phyloP scores from a whole-genome alignment of 1,284 basidiomycete species.

The Pseudomicrostroma phylloplanum region DNA sequence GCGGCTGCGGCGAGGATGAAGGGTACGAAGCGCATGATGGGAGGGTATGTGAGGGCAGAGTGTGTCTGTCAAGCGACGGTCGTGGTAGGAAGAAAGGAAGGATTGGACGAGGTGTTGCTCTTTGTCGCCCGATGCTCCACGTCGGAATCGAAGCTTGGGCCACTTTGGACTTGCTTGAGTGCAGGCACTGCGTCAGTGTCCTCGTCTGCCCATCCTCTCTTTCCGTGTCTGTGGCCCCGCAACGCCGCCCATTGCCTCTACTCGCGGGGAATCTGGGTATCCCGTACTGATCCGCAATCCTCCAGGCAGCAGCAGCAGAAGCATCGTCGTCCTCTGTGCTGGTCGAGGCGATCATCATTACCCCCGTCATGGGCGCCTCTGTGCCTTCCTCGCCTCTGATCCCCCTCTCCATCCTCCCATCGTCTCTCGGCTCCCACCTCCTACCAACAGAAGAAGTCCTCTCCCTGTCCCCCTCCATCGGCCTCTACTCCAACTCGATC shows the following conservation, averaged over 20 bases:
- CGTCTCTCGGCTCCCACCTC: slow-evolving; percentile 36
- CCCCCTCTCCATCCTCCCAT: slow-evolving; percentile 36
- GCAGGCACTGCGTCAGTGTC: too few species aligned
- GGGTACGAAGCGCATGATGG: background rate
- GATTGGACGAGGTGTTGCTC: background rate
- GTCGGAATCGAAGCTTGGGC: too few species aligned
- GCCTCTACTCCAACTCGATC: slow-evolving; percentile 58
- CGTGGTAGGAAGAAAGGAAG: background rate
- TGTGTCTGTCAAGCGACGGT: background rate
- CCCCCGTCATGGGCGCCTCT: background rate
- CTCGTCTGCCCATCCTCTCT: too few species aligned
- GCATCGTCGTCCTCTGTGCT: too few species aligned
- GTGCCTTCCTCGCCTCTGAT: background rate
- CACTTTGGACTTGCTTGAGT: too few species aligned
- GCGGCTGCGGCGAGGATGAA: background rate
- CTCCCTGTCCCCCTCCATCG: slow-evolving; percentile 36
- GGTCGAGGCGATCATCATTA: too few species aligned
- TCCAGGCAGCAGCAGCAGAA: too few species aligned
- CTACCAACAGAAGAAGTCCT: slow-evolving; percentile 38
- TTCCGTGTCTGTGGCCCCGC: too few species aligned
- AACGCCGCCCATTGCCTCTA: too few species aligned
- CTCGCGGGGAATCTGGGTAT: too few species aligned
- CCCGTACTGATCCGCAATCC: too few species aligned
- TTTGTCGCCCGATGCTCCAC: too few species aligned
- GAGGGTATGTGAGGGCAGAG: background rate